Conservation (phyloP, 768 basidiomycete genomes). For the Boletus huronensis region DNA sequence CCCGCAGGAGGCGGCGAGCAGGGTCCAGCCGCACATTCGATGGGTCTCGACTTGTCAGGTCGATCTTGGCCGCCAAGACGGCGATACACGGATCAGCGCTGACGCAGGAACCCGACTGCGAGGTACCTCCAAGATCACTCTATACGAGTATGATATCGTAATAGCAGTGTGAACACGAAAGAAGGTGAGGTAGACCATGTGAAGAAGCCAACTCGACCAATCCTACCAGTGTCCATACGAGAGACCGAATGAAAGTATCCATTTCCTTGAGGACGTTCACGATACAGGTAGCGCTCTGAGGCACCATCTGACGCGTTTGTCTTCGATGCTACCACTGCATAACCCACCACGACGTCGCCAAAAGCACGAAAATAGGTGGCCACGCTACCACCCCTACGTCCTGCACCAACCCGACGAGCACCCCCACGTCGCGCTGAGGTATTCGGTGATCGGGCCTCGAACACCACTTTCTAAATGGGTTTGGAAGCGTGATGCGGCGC, state of each 20-base stretch:
- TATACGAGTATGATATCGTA: not conserved
- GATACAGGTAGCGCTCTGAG: not conserved
- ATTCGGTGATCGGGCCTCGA: constrained; percentile 5
- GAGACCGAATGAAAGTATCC: not conserved
- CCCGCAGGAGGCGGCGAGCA: not conserved
- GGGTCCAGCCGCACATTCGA: not conserved
- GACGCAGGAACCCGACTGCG: not conserved
- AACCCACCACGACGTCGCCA: constrained; percentile 34
- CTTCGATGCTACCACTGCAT: constrained; percentile 19
- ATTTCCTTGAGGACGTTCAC: not conserved
- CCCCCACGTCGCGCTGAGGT: constrained; percentile 19
- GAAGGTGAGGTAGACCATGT: not conserved
- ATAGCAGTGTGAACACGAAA: not conserved
- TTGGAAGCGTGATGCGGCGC: constrained; percentile 23
- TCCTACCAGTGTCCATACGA: not conserved
- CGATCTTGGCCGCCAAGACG: not conserved
- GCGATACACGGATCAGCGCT: constrained; percentile 4
- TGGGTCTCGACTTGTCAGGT: not conserved
- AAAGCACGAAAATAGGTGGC: constrained; percentile 34
- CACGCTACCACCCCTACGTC: constrained; percentile 37
- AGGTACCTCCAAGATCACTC: not conserved
- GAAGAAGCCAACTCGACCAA: not conserved
- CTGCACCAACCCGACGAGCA: constrained; percentile 28
- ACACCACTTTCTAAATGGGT: constrained; percentile 12
- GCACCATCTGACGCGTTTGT: not conserved